Evolutionary conservation across 2,329 filamentous ascomycete genomes (phyloP), one percentile per base, ranked within the genome.

Genomic region (Penicillium sp.): DNA sequence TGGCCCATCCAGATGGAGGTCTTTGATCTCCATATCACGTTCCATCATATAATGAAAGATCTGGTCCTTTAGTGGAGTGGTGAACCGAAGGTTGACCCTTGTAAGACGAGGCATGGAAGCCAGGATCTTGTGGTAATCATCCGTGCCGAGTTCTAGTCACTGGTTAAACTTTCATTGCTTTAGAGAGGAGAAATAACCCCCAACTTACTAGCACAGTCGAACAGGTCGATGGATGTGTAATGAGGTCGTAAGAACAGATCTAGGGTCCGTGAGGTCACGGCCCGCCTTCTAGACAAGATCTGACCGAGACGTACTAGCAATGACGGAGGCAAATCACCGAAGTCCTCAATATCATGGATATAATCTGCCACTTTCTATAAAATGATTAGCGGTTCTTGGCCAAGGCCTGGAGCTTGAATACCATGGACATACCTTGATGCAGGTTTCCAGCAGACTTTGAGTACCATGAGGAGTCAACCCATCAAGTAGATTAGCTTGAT

Each of bases 1-100:
- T 10, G 90, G 86, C 11, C 91, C 90, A 60, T 94, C 88, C 0
- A 97, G 80, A 60, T 91, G 89, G 41, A 97, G 79, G 53, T 85
- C 81, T 57, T 86, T 83, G n/a, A 97, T 78, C 9, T 82, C 74
- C 47, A 85, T 82, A 47, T 88, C 82, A 45, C 90, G 88, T 53
- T 86, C 85, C 19, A 90, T 78, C 67, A 97, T 83, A 70, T 93
- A 96, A 50, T 90, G 84, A 73, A 97, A 82, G 40, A 91, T 88
- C 37, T 81, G 80, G 66, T 97, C 89, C 73, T 96, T 96, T 79
- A 97, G 88, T 68, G 96, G 92, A 47, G 94, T 89, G n/a, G 88
- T 90, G 66, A 92, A 93, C 46, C 88, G 86, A 11, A 96, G 77
- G 61, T 91, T 88, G 54, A 97, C 80, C 41, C 82, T 82, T 64